Base-by-base conservation (phyloP, 2,329 filamentous ascomycete genomes). In the Neopestalotiopsis sp. region DNA sequence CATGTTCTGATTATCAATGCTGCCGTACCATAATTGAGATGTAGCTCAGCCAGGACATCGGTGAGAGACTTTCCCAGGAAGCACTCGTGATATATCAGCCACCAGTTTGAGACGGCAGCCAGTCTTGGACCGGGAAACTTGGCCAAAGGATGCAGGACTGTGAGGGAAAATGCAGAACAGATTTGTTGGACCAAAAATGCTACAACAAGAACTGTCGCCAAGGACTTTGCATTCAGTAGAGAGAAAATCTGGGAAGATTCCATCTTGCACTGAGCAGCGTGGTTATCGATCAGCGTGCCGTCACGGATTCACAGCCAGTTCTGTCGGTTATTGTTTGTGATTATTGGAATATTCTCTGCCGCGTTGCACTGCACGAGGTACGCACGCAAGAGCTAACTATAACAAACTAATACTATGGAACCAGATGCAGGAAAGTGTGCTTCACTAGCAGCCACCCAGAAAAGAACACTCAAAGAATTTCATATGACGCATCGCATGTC, bases 61-160 rank as follows among this genome's bases (percentile, higher is more conserved):
- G 53, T 58, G n/a, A 58, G 53, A 58, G 53, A 58, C 53, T 58
- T 58, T n/a, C 53, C 53, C 53, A 58, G 20, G 53, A 58, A 58
- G 53, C 53, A 58, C 12, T 58, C 53, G 53, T 58, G 53, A 30
- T 58, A 58, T 58, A 58, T n/a, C 53, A 58, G 53, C 53, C 53
- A 58, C 53, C 53, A 58, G 53, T 58, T n/a, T 58, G 53, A 58
- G 53, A 5, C 53, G 9, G 53, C 13, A 30, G 53, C 53, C 13
- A 58, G 53, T 58, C 2, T 58, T 2, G 53, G 53, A 20, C 53
- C 53, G 5, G 53, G 53, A n/a, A 58, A 58, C 28, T 58, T 58
- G 53, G 53, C 53, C 28, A 58, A 58, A 58, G 53, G 53, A 58
- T 58, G 53, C 12, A 58, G 28, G 12, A 58, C 53, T 58, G 53